Evolutionary conservation across 140 eudicot genomes (phyloP), one percentile per base, ranked within the genome.

Genomic region (Flaveria floridana): DNA sequence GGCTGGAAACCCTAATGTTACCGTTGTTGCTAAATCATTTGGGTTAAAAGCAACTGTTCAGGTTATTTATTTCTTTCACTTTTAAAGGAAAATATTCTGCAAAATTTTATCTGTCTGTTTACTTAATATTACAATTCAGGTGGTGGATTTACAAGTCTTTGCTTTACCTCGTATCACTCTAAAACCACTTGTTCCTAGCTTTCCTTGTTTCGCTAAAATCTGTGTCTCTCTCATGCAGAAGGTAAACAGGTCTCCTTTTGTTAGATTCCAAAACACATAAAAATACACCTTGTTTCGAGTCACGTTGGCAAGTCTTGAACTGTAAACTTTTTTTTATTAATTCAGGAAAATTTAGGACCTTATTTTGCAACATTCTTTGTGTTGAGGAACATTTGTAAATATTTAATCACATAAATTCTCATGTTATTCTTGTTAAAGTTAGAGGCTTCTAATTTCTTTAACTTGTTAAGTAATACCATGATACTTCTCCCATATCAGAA

Each of bases 151-250:
- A 77, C 99, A 95, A 85, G 86, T 91, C 34, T 95, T 95, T 69
- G 99, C 96, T 48, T 63, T 80, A 63, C 99, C 99, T 10, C 97
- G 99, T 30, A 91, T 95, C 59, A 91, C 97, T 37, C 79, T 95
- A 68, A 95, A 95, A 89, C 99, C 99, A 15, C 85, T 95, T 74
- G 99, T 95, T 81, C 99, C 99, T 39, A 95, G 99, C 84, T 91
- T 95, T 81, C 99, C 99, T 57, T 95, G 99, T 81, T 95, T 95
- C 53, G 95, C 95, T 74, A 91, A 89, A 53, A 95, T 95, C 20
- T 83, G 71, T 11, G 97, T 95, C 26, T 91, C 97, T 37, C 97
- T 95, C 62, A 91, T 95, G 99, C 96, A 91, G 75, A 95, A 95
- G 97, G 99, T 95, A 65, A 55, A 78, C 80, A 10, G 4, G 28